Base-by-base conservation (phyloP, 2,329 filamentous ascomycete species). In the Ascochyta koolunga region DNA sequence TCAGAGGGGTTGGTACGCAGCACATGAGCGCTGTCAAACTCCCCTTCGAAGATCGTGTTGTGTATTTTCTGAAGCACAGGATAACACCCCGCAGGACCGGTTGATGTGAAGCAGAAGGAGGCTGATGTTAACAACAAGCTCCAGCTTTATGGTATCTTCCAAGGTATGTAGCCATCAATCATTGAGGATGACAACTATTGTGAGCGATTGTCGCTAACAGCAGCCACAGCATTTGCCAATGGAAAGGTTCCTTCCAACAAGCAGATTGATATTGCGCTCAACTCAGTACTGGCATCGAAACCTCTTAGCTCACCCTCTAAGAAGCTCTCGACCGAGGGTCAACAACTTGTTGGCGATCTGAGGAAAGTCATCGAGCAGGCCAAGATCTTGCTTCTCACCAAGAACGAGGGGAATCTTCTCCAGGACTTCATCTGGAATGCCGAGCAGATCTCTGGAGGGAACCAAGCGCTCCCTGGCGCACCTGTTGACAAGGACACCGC, bases 341-440 rank as follows among this genome's bases (percentile, higher is more conserved):
- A 87, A 71, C 76, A 78, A n/a, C 84, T 99, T 2, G 85, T 97
- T 3, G 78, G 80, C 36, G 93, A 98, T 64, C 78, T 95, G 51
- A 86, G 86, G 56, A 82, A 90, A 48, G 91, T 96, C 45, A 87
- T 99, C 39, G 85, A 89, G 67, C 85, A 95, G 73, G 89, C 93
- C 54, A 96, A 97, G 80, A 78, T 87, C 52, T 83, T 99, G 11
- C 79, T 98, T 8, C 81, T 99, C 22, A 89, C 89, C 78, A 99
- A 98, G 84, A 99, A 99, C 72, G 85, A 96, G 55, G 95, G 93
- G 71, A 92, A 99, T 69, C 79, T 98, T 53, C 80, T 99, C 18
- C 95, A 99, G 72, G 93, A 99, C 69, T 98, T 99, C 77, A 91
- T 98, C 77, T 99, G 90, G 89, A 90, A 96, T 72, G 93, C 92